phyloP scores from a whole-genome alignment of 1,284 basidiomycete species.

The Cryptococcus sp. region DNA sequence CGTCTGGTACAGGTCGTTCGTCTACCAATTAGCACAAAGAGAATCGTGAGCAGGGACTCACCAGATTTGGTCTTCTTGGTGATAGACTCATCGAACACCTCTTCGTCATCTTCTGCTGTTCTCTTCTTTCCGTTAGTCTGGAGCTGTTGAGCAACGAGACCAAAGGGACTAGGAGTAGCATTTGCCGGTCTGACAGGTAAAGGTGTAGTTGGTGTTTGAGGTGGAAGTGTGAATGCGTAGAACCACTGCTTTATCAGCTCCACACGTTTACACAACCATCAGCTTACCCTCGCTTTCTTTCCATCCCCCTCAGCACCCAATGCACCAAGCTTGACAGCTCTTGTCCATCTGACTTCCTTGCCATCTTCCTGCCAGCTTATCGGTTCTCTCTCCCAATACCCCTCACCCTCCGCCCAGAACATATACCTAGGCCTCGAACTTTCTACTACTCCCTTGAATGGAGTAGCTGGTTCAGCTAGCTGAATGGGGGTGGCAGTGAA shows the following conservation, averaged over 20 bases:
- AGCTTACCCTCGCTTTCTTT: conserved; percentile 75
- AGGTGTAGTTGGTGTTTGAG: conserved; percentile 38
- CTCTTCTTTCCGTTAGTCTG: conserved; percentile 51
- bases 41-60: conserved; percentile 3
- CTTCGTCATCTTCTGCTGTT: conserved; percentile 53
- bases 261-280: background rate
- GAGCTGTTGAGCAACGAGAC: conserved; percentile 8
- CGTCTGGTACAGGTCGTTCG: conserved; percentile 59
- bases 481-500: conserved; percentile 49
- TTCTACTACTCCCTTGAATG: conserved; percentile 64
- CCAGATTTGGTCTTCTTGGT: conserved; percentile 49
- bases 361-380: conserved; percentile 68
- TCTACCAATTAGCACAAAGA: conserved; percentile 11
- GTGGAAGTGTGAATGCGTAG: conserved; percentile 66
- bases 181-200: conserved; percentile 34
- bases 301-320: conserved; percentile 64
- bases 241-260: conserved; percentile 56
- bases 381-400: conserved; percentile 90
- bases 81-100: conserved; percentile 35
- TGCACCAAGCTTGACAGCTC: conserved; percentile 80
- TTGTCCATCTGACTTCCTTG: conserved; percentile 57
- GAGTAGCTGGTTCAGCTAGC: conserved; percentile 53
- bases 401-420: conserved; percentile 55
- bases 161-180: conserved; percentile 39
- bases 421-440: conserved; percentile 42